Evolutionary conservation across 208 protist genomes (phyloP).

Genomic region (Crithidia brevicula): DNA sequence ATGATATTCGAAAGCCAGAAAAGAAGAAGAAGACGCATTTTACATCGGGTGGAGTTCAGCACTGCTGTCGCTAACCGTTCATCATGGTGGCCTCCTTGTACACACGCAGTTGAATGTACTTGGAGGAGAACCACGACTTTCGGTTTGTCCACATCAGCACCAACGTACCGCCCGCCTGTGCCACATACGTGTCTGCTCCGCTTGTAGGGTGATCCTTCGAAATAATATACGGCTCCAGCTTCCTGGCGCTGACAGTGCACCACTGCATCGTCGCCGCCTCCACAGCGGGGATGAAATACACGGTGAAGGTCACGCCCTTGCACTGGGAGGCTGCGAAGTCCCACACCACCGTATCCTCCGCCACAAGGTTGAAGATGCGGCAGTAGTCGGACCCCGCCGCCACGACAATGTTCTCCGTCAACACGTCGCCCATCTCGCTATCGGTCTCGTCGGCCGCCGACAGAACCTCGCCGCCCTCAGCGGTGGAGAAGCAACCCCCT

Average conservation of each 20-base stretch:
- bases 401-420: constrained; percentile 52
- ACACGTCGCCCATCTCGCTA: constrained; percentile 27
- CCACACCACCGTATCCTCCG: constrained; percentile 48
- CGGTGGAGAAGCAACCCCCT: constrained; percentile 37
- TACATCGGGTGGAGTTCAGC: no score
- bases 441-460: constrained; percentile 11
- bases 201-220: constrained; percentile 24
- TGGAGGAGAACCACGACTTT: constrained; percentile 43
- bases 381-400: constrained; percentile 34
- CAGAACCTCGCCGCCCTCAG: neutral
- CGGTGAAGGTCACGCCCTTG: constrained; percentile 38
- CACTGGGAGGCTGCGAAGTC: constrained; percentile 42
- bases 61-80: no score
- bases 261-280: constrained; percentile 14
- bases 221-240: constrained; percentile 35
- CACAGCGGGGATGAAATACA: constrained; percentile 33
- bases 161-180: constrained; percentile 42
- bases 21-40: no score
- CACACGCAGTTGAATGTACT: constrained; percentile 56
- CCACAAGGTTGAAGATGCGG: constrained; percentile 34
- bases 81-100: constrained; percentile 40
- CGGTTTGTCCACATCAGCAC: constrained; percentile 62
- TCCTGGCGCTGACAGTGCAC: constrained; percentile 30
- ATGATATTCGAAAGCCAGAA: no score
- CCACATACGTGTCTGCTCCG: constrained; percentile 43